These are phyloP conservation scores for Colletotrichum cordylinicola DNA, from an alignment of 2,329 filamentous ascomycete species.

Conservation along the genomic window DNA sequence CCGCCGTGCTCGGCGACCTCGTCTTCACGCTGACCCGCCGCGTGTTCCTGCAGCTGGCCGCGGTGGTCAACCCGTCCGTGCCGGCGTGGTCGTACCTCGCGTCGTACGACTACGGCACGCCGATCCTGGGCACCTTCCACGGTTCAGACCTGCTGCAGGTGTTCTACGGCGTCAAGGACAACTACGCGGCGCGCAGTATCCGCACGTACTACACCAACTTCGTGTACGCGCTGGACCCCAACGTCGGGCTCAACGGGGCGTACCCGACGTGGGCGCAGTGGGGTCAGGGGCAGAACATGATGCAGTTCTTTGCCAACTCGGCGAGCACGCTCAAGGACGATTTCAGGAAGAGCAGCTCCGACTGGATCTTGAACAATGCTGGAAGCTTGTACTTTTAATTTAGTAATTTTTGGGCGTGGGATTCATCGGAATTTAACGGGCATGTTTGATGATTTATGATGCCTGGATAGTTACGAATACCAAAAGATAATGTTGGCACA, in stretches of 20 bases:
- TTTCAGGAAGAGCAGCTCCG: conserved; percentile 37
- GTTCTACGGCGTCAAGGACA: conserved; percentile 51
- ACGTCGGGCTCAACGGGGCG: conserved; percentile 51
- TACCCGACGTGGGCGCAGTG: conserved; percentile 49
- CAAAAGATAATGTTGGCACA: neutral
- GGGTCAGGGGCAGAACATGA: conserved; percentile 52
- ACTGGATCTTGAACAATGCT: conserved; percentile 26
- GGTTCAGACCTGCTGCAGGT: conserved; percentile 72
- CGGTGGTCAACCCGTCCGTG: conserved; percentile 44
- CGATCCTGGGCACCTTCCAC: conserved; percentile 80
- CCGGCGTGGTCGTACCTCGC: conserved; percentile 78
- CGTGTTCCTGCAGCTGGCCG: conserved; percentile 51
- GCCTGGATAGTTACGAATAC: neutral
- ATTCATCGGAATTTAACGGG: too few relatives aligned
- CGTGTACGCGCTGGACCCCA: conserved; percentile 74
- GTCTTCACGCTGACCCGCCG: conserved; percentile 51
- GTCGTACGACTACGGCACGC: conserved; percentile 74
- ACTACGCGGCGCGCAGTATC: conserved; percentile 35
- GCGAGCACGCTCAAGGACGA: conserved; percentile 41
- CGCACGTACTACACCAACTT: conserved; percentile 75
- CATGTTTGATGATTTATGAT: neutral
- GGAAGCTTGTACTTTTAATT: neutral
- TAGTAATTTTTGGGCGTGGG: neutral
- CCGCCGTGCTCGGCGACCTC: conserved; percentile 68
- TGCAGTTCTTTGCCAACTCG: conserved; percentile 47